Evolutionary conservation across 1,284 basidiomycete genomes (phyloP).

Genomic region (Hymenochaete sp.): DNA sequence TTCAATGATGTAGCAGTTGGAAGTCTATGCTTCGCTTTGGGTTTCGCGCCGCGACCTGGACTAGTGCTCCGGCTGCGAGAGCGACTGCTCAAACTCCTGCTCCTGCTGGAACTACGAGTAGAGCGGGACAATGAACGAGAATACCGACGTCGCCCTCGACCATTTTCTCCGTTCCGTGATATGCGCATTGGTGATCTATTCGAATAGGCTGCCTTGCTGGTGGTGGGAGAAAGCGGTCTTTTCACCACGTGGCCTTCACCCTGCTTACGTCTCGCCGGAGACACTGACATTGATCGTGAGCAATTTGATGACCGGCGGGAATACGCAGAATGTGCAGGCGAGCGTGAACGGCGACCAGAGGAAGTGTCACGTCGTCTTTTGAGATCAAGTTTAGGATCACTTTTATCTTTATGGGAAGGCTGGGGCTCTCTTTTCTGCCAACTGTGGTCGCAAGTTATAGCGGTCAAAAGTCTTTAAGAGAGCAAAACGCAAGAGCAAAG

Average conservation of each 20-base stretch:
- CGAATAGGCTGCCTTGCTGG: not conserved
- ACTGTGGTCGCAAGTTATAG: slow-evolving; percentile 28
- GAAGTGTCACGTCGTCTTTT: slow-evolving; percentile 26
- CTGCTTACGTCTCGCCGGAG: slow-evolving; percentile 42
- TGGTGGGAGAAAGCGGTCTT: slow-evolving; percentile 1
- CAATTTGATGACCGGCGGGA: slow-evolving; percentile 59
- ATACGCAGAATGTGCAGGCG: slow-evolving; percentile 51
- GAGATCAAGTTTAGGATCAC: slow-evolving; percentile 25
- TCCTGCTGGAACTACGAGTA: no score
- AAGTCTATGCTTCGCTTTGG: slow-evolving; percentile 53
- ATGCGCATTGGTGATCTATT: slow-evolving; percentile 17
- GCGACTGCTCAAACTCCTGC: no score
- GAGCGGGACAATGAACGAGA: slow-evolving; percentile 33
- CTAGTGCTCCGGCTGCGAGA: slow-evolving; percentile 49
- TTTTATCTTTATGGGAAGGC: slow-evolving; percentile 30
- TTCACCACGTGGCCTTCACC: slow-evolving; percentile 16
- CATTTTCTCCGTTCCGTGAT: slow-evolving; percentile 24
- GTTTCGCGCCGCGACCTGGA: slow-evolving; percentile 39
- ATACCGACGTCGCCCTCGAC: slow-evolving; percentile 38
- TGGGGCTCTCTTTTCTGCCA: slow-evolving; percentile 43
- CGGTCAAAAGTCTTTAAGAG: slow-evolving; percentile 14
- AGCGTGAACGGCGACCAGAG: slow-evolving; percentile 34
- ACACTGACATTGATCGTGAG: slow-evolving; percentile 52
- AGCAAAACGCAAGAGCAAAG: slow-evolving; percentile 11
- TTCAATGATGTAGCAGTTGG: slow-evolving; percentile 41